These are phyloP conservation scores for Sclerospora graminicola DNA, from an alignment of 352 stramenopile species.

Conservation along the genomic window DNA sequence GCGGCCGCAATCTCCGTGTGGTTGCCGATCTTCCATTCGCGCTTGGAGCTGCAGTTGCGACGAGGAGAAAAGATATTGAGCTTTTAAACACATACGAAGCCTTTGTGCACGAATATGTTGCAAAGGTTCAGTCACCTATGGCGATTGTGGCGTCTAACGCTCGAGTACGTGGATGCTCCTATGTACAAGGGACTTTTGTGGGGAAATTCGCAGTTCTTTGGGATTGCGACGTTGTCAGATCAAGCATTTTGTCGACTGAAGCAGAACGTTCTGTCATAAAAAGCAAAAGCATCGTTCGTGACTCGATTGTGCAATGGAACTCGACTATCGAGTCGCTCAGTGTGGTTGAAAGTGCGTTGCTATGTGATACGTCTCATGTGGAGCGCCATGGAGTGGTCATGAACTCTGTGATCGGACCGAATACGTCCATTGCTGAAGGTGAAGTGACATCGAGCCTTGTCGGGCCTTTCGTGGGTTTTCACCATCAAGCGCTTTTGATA, in stretches of 20 bases:
- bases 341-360: constrained; percentile 51
- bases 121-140: constrained; percentile 28
- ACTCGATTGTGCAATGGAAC: constrained; percentile 67
- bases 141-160: constrained; percentile 43
- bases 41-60: constrained; percentile 35
- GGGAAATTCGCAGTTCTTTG: constrained; percentile 43
- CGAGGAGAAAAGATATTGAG: constrained; percentile 23
- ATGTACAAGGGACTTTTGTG: constrained; percentile 59
- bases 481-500: constrained; percentile 91
- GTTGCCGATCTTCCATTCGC: constrained; percentile 66
- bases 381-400: constrained; percentile 79
- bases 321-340: constrained; percentile 51
- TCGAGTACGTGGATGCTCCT: constrained; percentile 46
- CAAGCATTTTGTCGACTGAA: constrained; percentile 56
- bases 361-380: constrained; percentile 72
- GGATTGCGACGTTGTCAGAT: constrained; percentile 44
- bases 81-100: constrained; percentile 38
- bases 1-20: constrained; percentile 56
- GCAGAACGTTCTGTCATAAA: constrained; percentile 32
- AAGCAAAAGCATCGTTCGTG: constrained; percentile 50
- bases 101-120: constrained; percentile 45
- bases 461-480: constrained; percentile 91
- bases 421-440: constrained; percentile 80
- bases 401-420: constrained; percentile 79
- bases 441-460: constrained; percentile 88